A percentile compares a stretch with the other conserved stretches of the same genome.
These are phyloP conservation scores for Mikania micrantha DNA, from an alignment of 129 eudicot genomes.

Conservation along the genomic window DNA sequence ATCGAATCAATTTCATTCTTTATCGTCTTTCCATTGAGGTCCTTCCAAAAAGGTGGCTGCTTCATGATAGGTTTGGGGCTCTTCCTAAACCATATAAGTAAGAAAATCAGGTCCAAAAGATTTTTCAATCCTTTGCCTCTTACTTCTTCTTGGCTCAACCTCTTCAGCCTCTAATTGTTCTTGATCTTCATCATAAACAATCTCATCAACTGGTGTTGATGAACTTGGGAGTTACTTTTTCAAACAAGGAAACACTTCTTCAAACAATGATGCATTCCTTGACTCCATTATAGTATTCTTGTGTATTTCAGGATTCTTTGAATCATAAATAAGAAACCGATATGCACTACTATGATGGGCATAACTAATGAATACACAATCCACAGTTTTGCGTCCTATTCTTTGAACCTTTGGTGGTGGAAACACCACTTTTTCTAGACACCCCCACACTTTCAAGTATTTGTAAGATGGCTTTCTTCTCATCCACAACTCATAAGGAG, in stretches of 20 bases:
- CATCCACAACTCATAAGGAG: neutral
- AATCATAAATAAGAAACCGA: neutral
- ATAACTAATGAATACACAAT: neutral
- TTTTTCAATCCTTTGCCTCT: neutral
- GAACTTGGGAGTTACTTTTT: too few species aligned
- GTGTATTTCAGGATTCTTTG: neutral
- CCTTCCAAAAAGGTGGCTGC: neutral
- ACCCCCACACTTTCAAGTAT: neutral
- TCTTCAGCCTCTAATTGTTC: neutral
- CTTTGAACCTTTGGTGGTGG: neutral
- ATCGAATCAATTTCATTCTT: neutral
- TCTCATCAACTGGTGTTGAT: neutral
- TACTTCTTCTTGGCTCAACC: neutral
- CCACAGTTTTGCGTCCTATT: neutral
- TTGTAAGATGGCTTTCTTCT: neutral
- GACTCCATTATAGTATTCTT: neutral
- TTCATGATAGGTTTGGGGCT: neutral
- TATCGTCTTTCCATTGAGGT: neutral
- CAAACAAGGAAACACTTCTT: neutral
- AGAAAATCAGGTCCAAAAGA: neutral
- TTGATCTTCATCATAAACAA: neutral
- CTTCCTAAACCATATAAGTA: neutral
- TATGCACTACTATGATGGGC: neutral
- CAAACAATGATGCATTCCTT: neutral
- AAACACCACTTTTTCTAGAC: neutral